Conservation (phyloP, 495 filamentous ascomycete species). For the Podospora conica region DNA sequence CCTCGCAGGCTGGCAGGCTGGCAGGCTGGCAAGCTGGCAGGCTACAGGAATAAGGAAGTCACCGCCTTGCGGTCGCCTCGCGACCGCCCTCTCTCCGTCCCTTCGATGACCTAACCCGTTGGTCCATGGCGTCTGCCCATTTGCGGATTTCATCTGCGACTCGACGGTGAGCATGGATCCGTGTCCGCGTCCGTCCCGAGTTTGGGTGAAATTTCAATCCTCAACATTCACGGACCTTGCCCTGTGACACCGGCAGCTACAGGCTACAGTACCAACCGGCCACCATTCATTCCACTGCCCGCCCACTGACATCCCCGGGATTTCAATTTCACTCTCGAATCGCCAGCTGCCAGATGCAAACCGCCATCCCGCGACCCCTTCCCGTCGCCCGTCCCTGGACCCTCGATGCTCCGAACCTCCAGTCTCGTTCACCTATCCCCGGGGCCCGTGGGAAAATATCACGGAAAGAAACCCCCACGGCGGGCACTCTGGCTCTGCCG, state of each 20-base stretch:
- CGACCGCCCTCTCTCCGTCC: background rate
- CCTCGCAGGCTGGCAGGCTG: background rate
- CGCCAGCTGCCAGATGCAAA: background rate
- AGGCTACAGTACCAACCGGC: too few species aligned
- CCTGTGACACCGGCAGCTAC: background rate
- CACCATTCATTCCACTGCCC: background rate
- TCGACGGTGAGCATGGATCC: background rate
- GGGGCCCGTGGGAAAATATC: background rate
- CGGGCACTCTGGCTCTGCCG: background rate
- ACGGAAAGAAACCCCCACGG: background rate
- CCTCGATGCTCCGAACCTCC: too few species aligned
- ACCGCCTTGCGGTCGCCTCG: background rate
- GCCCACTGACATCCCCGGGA: background rate
- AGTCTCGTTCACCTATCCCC: too few species aligned
- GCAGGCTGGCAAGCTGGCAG: background rate
- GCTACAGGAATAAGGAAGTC: background rate
- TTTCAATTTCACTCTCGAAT: background rate
- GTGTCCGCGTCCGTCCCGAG: background rate
- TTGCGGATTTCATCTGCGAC: background rate
- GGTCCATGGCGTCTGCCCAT: background rate
- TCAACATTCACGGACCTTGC: background rate
- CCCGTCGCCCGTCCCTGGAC: too few species aligned
- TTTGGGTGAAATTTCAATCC: background rate
- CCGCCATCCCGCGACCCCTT: background rate
- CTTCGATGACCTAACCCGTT: background rate